These are phyloP conservation scores for Hyaloscypha finlandica DNA, from an alignment of 495 filamentous ascomycete genomes.

Conservation along the genomic window DNA sequence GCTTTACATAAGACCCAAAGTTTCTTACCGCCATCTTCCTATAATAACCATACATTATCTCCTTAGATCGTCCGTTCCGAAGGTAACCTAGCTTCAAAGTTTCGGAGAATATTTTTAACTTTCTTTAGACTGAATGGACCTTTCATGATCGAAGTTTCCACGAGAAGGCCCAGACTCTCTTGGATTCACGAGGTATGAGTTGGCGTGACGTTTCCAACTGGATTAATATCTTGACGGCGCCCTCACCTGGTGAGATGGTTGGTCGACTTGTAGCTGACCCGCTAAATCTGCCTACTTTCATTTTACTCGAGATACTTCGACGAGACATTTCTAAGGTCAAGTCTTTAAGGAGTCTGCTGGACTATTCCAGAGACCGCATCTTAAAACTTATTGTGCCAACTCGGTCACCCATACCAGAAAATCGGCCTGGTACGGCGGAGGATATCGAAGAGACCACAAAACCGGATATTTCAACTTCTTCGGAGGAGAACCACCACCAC, in stretches of 20 bases:
- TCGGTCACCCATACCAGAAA: background rate
- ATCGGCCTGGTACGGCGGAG: background rate
- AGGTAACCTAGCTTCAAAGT: background rate
- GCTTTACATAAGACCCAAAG: background rate
- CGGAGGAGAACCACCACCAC: background rate
- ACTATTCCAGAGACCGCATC: conserved; percentile 21
- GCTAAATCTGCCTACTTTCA: conserved; percentile 18
- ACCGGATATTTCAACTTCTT: background rate
- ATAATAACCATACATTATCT: background rate
- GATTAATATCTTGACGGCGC: conserved; percentile 24
- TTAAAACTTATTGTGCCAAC: background rate
- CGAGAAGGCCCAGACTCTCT: background rate
- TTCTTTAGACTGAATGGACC: background rate
- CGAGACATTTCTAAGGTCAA: conserved; percentile 15
- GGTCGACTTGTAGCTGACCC: conserved; percentile 18
- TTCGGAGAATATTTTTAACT: background rate
- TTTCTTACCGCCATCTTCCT: background rate
- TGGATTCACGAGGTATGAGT: conserved; percentile 8
- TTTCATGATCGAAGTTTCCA: background rate
- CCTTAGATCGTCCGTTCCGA: background rate
- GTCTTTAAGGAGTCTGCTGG: conserved; percentile 16
- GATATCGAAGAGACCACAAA: background rate
- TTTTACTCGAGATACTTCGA: conserved; percentile 26
- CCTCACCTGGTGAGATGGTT: conserved; percentile 17
- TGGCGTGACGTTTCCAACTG: conserved; percentile 23